Evolutionary conservation across 371 early-diverging fungal species (phyloP).

Genomic region (Quaeritorhiza haematococci): DNA sequence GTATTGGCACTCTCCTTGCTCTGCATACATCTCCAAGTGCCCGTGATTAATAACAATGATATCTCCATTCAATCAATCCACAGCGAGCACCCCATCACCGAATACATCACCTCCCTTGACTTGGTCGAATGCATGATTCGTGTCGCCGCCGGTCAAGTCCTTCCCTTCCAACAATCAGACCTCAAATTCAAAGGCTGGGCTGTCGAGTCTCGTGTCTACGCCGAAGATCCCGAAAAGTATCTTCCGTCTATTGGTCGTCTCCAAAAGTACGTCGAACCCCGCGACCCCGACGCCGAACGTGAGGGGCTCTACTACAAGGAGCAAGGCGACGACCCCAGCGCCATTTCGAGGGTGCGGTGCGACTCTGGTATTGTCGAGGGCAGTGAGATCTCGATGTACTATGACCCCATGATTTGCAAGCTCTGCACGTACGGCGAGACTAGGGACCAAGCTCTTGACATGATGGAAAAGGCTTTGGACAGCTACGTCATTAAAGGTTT

Average conservation of each 20-base stretch:
- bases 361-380: slow-evolving; percentile 93
- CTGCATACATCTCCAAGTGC: neutral
- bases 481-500: slow-evolving; percentile 81
- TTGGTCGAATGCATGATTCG: slow-evolving; percentile 80
- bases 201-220: slow-evolving; percentile 96
- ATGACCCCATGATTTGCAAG: slow-evolving; percentile 97
- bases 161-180: slow-evolving; percentile 70
- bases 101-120: slow-evolving; percentile 87
- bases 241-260: slow-evolving; percentile 89
- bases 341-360: slow-evolving; percentile 67
- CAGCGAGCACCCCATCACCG: slow-evolving; percentile 93
- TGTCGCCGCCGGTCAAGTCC: slow-evolving; percentile 78
- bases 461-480: slow-evolving; percentile 82
- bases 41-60: neutral
- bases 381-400: slow-evolving; percentile 84
- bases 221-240: slow-evolving; percentile 90
- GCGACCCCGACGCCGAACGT: slow-evolving; percentile 36
- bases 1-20: neutral
- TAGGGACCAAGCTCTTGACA: slow-evolving; percentile 67
- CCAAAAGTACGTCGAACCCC: slow-evolving; percentile 67
- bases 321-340: slow-evolving; percentile 22
- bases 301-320: slow-evolving; percentile 16
- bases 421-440: slow-evolving; percentile 79
- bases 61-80: neutral
- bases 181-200: slow-evolving; percentile 78